Base-by-base conservation (phyloP, 176 grass and related monocot species). In the Hyparrhenia diplandra region DNA sequence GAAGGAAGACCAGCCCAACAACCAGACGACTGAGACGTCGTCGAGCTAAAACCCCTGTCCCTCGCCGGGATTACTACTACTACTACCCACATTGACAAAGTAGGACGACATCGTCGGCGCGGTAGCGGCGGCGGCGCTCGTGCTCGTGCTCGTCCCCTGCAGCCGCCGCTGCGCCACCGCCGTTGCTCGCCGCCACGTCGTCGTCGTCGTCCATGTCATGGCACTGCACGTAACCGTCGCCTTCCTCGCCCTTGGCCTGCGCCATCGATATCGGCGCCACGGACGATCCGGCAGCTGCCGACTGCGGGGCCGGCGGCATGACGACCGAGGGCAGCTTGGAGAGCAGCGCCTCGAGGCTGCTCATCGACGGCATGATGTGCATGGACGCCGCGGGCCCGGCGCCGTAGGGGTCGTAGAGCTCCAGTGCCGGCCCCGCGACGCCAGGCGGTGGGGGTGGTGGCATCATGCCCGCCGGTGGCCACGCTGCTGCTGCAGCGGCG, bases 341-440 rank as follows among this genome's bases (percentile, higher is more conserved):
- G 41, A 99, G 92, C 79, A 99, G 87, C 25, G 97, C 92, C 79
- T 99, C 97, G 30, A 99, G 93, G 80, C 97, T 96, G 89, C 97
- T 99, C 97, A 99, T 99, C 5, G 97, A 99, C 41, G 97, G 97
- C 87, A 88, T 89, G 67, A 95, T 88, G 81, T 90, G 88, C 77
- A 87, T 91, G 65, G 87, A 25, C 72, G 79, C 67, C 0, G 88
- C 76, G 41, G 85, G 71, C 30, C 82, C 80, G 5, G 42, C 51
- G 54, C 76, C 78, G 77, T 88, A 93, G 5, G 90, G 87, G 85
- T 95, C 84, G 76, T 91, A 95, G 46, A 95, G 71, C 55, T 99
- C 93, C 64, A 86, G 77, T 14, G 80, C 73, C 54, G 69, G 80
- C 58, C 45, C 73, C 21, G 37, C 42, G 59, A 4, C 59, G 25